Percentiles rank a stretch among this genome's conserved stretches.
These are phyloP conservation scores for Fusarium tanahbumbuense DNA, from an alignment of 2,329 filamentous ascomycete genomes.

Conservation along the genomic window DNA sequence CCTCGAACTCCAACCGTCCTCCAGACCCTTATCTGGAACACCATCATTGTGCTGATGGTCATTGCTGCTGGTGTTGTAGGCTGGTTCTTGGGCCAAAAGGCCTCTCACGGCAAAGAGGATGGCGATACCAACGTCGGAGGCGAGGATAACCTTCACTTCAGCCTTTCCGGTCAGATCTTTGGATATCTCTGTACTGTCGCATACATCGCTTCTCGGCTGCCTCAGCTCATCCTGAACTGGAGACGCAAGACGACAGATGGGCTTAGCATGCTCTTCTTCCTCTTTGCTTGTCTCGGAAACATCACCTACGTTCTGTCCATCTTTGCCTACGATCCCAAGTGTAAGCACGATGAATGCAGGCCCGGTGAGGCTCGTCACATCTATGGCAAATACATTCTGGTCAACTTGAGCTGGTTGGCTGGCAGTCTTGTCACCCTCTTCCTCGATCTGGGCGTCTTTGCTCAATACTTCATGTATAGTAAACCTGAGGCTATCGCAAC, in stretches of 20 bases:
- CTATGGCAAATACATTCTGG: constrained; percentile 85
- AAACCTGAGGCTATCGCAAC: constrained; percentile 53
- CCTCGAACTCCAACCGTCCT: constrained; percentile 62
- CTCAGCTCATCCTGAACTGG: constrained; percentile 92
- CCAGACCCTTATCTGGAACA: constrained; percentile 77
- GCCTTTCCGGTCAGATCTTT: constrained; percentile 85
- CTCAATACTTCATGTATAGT: constrained; percentile 90
- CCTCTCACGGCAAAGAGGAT: constrained; percentile 54
- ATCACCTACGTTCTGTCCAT: constrained; percentile 93
- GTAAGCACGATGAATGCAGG: constrained; percentile 65
- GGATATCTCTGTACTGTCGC: constrained; percentile 91
- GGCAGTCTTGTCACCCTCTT: constrained; percentile 90
- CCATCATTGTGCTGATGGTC: constrained; percentile 80
- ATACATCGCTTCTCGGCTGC: constrained; percentile 89
- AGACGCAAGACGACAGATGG: constrained; percentile 93
- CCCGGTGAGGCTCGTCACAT: constrained; percentile 72
- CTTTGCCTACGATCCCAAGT: constrained; percentile 85
- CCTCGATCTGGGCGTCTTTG: constrained; percentile 87
- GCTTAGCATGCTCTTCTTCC: constrained; percentile 92
- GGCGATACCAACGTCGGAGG: constrained; percentile 55
- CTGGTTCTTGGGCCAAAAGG: constrained; percentile 75
- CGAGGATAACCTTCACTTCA: constrained; percentile 71
- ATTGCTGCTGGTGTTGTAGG: constrained; percentile 84
- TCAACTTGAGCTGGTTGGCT: constrained; percentile 91
- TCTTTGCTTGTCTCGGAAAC: constrained; percentile 96